A percentile compares a stretch with the other conserved stretches of the same genome.
These are phyloP conservation scores for Zalaria sp. DNA, from an alignment of 2,329 filamentous ascomycete genomes.

Conservation along the genomic window DNA sequence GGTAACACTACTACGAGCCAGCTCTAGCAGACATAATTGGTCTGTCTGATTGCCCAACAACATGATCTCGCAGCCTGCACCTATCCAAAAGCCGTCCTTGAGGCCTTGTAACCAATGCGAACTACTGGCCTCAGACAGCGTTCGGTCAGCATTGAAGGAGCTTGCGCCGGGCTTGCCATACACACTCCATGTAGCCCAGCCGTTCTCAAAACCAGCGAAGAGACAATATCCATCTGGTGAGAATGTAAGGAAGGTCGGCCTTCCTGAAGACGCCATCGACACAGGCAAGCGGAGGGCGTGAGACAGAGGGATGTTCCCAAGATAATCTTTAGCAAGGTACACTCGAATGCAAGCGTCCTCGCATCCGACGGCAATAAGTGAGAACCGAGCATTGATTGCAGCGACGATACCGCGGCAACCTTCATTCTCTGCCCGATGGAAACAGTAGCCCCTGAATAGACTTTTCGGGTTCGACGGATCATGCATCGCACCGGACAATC, in stretches of 20 bases:
- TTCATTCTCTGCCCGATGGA: constrained; percentile 56
- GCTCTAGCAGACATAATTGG: constrained; percentile 45
- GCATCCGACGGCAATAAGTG: constrained; percentile 77
- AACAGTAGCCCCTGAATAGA: constrained; percentile 81
- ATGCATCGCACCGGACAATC: constrained; percentile 28
- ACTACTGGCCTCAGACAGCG: constrained; percentile 49
- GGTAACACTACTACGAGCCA: constrained; percentile 84
- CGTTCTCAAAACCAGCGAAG: constrained; percentile 82
- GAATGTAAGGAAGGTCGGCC: constrained; percentile 62
- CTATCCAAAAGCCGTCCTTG: constrained; percentile 68
- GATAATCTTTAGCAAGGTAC: constrained; percentile 89
- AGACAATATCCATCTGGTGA: constrained; percentile 94
- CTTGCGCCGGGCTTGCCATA: constrained; percentile 82
- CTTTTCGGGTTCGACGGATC: constrained; percentile 39
- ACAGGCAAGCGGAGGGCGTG: constrained; percentile 61
- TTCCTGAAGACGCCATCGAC: constrained; percentile 53
- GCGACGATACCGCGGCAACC: constrained; percentile 53
- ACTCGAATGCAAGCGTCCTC: constrained; percentile 65
- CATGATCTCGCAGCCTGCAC: constrained; percentile 74
- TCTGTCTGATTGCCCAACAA: constrained; percentile 38
- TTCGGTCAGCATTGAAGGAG: constrained; percentile 61
- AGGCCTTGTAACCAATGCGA: constrained; percentile 80
- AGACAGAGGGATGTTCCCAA: constrained; percentile 78
- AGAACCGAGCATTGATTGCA: constrained; percentile 89
- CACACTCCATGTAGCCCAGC: constrained; percentile 95